phyloP scores from a whole-genome alignment of 441 rosid genomes.

The Syzygium malaccense region DNA sequence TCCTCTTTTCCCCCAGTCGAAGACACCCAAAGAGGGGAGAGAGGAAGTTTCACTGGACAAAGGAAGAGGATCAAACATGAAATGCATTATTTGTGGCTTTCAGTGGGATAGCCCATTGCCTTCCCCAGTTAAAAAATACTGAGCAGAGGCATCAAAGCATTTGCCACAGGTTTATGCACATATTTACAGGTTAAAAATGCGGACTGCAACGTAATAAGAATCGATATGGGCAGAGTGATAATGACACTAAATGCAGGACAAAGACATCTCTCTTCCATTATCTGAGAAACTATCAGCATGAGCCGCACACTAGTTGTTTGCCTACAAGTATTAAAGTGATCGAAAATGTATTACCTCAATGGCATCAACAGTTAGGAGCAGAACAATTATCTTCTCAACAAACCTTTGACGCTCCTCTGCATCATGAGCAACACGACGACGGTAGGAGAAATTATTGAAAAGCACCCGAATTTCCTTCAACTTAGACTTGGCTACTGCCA shows the following conservation, averaged over 20 bases:
- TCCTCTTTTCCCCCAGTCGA: background rate
- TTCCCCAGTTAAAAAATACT: background rate
- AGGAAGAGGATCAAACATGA: background rate
- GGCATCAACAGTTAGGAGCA: conserved; percentile 90
- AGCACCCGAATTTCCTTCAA: conserved; percentile 75
- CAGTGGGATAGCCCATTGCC: background rate
- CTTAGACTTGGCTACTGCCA: conserved; percentile 81
- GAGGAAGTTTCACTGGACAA: background rate
- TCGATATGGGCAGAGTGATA: background rate
- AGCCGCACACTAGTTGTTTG: background rate
- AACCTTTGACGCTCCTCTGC: conserved; percentile 84
- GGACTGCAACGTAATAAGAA: background rate
- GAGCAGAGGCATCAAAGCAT: background rate
- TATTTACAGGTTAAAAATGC: background rate
- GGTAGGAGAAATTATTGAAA: conserved; percentile 78
- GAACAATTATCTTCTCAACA: conserved; percentile 72
- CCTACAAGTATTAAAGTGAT: too few relatives aligned
- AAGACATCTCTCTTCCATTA: background rate
- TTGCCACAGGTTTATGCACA: background rate
- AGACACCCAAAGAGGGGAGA: background rate
- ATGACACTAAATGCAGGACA: background rate
- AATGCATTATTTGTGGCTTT: background rate
- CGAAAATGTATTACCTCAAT: conserved; percentile 54
- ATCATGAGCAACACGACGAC: conserved; percentile 53
- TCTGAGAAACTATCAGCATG: background rate